A percentile compares a stretch with the other conserved stretches of the same genome.
phyloP scores from a whole-genome alignment of 257 asterid species.

The Echium plantagineum region DNA sequence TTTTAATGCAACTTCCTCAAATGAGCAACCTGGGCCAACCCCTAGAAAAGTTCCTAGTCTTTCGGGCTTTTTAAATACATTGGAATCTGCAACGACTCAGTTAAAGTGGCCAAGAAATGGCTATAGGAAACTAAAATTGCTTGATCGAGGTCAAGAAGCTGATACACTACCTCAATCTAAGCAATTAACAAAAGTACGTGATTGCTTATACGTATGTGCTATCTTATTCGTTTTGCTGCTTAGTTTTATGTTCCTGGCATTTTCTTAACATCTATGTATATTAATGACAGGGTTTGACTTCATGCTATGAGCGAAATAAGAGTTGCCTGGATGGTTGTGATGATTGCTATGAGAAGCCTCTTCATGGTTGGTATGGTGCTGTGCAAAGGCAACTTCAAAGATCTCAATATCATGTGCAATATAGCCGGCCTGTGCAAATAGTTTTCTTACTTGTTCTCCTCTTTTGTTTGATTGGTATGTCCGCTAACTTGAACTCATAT shows the following conservation, averaged over 20 bases:
- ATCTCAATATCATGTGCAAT: conserved; percentile 76
- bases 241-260: neutral
- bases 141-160: conserved; percentile 43
- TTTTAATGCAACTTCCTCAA: conserved; percentile 25
- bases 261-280: conserved; percentile 4
- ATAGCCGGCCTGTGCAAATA: conserved; percentile 61
- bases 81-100: conserved; percentile 50
- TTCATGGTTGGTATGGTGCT: conserved; percentile 73
- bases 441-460: conserved; percentile 41
- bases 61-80: conserved; percentile 56
- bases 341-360: conserved; percentile 33
- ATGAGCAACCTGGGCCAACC: conserved; percentile 32
- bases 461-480: conserved; percentile 69
- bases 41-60: conserved; percentile 71
- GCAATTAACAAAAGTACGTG: conserved; percentile 50
- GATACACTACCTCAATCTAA: conserved; percentile 46
- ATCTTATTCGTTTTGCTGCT: neutral
- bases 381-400: conserved; percentile 79
- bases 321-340: conserved; percentile 59
- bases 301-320: conserved; percentile 56
- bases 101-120: conserved; percentile 74
- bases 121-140: conserved; percentile 53
- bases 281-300: conserved; percentile 31
- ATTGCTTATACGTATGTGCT: conserved; percentile 3
- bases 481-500: conserved; percentile 4